Conservation (phyloP, 257 asterid genomes). For the Eucommia ulmoides region DNA sequence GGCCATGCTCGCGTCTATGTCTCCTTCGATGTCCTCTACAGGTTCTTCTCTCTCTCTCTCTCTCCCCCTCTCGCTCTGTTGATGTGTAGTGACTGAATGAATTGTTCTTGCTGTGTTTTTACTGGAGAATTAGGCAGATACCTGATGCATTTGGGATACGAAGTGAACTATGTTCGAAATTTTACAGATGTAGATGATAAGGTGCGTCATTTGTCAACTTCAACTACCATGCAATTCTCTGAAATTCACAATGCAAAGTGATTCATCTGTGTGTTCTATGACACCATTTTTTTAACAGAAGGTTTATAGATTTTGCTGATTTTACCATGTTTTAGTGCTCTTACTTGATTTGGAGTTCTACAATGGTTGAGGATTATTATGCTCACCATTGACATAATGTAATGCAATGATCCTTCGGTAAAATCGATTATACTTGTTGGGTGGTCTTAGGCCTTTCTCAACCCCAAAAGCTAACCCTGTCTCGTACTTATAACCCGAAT, state of each 20-base stretch:
- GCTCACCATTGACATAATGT: neutral
- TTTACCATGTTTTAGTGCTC: neutral
- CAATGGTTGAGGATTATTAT: neutral
- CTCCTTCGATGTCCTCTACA: conserved; percentile 73
- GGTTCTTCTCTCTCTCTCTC: conserved; percentile 22
- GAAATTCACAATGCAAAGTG: neutral
- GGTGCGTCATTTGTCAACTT: conserved; percentile 25
- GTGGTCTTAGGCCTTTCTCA: too few relatives aligned
- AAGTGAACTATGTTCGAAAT: conserved; percentile 86
- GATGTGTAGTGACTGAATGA: conserved; percentile 9
- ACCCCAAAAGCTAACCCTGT: too few relatives aligned
- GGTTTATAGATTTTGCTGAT: neutral
- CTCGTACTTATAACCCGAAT: too few relatives aligned
- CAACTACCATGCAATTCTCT: neutral
- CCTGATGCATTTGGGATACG: conserved; percentile 81
- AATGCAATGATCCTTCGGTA: too few relatives aligned
- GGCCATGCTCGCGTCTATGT: conserved; percentile 98
- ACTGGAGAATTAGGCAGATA: conserved; percentile 69
- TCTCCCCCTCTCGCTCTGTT: neutral
- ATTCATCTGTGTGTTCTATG: neutral
- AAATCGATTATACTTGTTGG: too few relatives aligned
- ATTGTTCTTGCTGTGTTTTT: conserved; percentile 14
- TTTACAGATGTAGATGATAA: conserved; percentile 98
- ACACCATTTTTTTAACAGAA: neutral
- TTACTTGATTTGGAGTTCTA: neutral